Conservation (phyloP, 345 rosid species). For the Heritiera fomes region DNA sequence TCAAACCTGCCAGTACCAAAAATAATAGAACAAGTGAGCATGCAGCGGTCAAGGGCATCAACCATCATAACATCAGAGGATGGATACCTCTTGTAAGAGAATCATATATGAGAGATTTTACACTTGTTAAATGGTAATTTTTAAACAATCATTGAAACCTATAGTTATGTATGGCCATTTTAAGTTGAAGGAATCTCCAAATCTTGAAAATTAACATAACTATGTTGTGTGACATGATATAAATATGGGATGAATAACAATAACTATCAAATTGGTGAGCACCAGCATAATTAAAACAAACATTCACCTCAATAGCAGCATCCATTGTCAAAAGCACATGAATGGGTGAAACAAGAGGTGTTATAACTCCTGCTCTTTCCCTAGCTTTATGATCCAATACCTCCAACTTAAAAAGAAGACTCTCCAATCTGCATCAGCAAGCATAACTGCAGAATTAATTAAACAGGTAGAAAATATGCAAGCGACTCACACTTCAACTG, state of each 20-base stretch:
- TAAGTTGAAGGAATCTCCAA: not conserved
- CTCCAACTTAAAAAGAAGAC: constrained; percentile 82
- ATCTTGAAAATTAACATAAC: not conserved
- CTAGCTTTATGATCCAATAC: constrained; percentile 96
- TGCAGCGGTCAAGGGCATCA: not conserved
- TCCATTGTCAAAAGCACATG: constrained; percentile 84
- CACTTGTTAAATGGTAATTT: not conserved
- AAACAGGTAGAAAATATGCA: not conserved
- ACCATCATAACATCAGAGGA: not conserved
- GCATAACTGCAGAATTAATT: not conserved
- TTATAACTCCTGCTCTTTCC: constrained; percentile 92
- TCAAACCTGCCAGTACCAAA: not conserved
- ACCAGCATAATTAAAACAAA: constrained; percentile 27
- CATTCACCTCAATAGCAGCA: constrained; percentile 78
- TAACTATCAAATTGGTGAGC: constrained; percentile 12
- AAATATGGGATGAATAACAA: not conserved
- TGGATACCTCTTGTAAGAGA: not conserved
- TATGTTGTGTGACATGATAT: not conserved
- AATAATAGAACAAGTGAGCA: not conserved
- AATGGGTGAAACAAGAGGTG: constrained; percentile 77
- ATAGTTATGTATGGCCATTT: not conserved
- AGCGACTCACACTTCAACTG: constrained; percentile 2
- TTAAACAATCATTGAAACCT: not conserved
- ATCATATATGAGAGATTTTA: not conserved
- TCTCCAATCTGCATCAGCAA: constrained; percentile 62